phyloP scores from a whole-genome alignment of 805 yeast species.

The Yueomyces sp. region DNA sequence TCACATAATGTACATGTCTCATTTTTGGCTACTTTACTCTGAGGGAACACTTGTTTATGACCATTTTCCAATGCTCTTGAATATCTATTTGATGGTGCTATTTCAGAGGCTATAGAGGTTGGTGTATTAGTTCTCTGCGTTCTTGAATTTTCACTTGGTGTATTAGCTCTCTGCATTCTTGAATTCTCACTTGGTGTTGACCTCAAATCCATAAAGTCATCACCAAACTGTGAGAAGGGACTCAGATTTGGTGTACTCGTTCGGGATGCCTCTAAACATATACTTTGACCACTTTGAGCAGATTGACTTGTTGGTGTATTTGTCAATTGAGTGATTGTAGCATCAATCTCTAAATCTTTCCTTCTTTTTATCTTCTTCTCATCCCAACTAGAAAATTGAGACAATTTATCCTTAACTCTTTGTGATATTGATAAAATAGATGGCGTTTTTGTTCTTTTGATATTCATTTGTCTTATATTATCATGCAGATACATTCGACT shows the following conservation, averaged over 20 bases:
- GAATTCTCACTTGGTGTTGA: neutral
- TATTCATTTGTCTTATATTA: too few species aligned
- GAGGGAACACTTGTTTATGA: neutral
- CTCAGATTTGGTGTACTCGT: neutral
- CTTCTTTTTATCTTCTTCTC: too few species aligned
- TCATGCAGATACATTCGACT: too few species aligned
- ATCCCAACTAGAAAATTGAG: too few species aligned
- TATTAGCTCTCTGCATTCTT: neutral
- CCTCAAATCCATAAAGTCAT: neutral
- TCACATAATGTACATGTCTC: neutral
- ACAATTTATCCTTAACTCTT: too few species aligned
- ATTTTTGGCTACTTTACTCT: neutral
- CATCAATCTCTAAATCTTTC: neutral
- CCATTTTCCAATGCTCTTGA: neutral
- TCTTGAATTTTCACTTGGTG: too few species aligned
- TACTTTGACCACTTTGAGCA: too few species aligned
- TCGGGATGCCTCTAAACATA: neutral
- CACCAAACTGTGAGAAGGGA: neutral
- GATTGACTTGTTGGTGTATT: neutral
- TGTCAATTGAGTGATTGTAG: neutral
- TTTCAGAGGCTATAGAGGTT: neutral
- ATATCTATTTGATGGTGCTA: neutral
- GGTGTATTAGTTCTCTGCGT: neutral
- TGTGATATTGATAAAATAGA: too few species aligned
- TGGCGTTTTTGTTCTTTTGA: too few species aligned